phyloP scores from a whole-genome alignment of 768 basidiomycete genomes.

The Lactifluus hygrophoroides region DNA sequence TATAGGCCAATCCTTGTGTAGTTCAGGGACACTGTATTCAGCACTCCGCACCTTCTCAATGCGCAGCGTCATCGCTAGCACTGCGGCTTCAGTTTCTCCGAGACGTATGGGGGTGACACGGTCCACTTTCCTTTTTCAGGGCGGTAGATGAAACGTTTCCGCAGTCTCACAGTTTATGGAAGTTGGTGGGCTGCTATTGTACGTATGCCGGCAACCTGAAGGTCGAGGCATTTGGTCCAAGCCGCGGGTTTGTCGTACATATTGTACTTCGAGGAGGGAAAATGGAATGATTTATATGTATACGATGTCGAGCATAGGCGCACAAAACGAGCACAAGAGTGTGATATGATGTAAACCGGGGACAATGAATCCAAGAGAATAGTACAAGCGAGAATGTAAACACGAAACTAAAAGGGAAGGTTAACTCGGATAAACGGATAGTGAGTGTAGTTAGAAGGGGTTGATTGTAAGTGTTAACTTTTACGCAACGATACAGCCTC shows the following conservation, averaged over 20 bases:
- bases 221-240: neutral
- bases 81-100: neutral
- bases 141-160: neutral
- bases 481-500: constrained; percentile 53
- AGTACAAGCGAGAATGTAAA: constrained; percentile 9
- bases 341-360: constrained; percentile 4
- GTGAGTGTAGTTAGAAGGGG: constrained; percentile 10
- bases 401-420: neutral
- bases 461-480: constrained; percentile 19
- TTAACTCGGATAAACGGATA: neutral
- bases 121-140: neutral
- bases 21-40: no score
- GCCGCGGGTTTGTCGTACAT: no score
- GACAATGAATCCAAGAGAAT: constrained; percentile 13
- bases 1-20: no score
- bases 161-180: neutral
- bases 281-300: no score
- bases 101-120: neutral
- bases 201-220: neutral
- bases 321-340: neutral
- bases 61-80: neutral
- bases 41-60: neutral
- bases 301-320: constrained; percentile 3
- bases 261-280: no score
- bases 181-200: neutral